A percentile compares a stretch with the other conserved stretches of the same genome.
phyloP scores from a whole-genome alignment of 2,329 filamentous ascomycete genomes.

The Apiospora rasikravindrae region DNA sequence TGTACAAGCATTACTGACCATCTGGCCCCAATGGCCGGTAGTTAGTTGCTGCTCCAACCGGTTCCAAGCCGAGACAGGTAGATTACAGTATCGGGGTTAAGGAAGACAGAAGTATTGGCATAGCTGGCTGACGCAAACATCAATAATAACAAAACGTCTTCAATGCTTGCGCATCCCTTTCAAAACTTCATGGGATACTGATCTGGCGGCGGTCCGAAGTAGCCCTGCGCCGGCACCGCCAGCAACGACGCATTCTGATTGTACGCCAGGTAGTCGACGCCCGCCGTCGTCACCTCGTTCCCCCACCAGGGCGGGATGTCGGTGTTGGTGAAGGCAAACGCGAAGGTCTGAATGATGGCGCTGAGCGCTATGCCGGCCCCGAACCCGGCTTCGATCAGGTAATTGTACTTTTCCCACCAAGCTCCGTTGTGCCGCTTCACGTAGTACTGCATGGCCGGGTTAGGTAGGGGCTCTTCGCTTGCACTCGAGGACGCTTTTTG shows the following conservation, averaged over 20 bases:
- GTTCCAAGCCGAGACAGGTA: background rate
- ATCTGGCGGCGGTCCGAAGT: conserved; percentile 21
- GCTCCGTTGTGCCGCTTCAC: conserved; percentile 40
- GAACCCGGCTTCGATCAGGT: conserved; percentile 40
- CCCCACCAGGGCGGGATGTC: conserved; percentile 51
- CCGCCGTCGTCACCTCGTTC: conserved; percentile 41
- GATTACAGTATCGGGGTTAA: background rate
- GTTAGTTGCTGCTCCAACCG: background rate
- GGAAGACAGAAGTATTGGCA: background rate
- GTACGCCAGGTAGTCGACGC: conserved; percentile 24
- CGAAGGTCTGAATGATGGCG: conserved; percentile 33
- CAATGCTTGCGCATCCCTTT: background rate
- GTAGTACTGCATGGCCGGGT: conserved; percentile 28
- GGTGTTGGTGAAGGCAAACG: conserved; percentile 33
- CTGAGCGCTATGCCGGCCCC: conserved; percentile 46
- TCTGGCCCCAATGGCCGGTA: background rate
- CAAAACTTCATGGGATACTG: conserved; percentile 20
- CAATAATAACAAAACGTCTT: background rate
- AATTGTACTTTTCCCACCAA: conserved; percentile 38
- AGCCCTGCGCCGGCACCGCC: conserved; percentile 21
- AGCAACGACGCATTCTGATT: conserved; percentile 24
- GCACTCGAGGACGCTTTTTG: background rate
- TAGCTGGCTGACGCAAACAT: background rate
- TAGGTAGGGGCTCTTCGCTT: background rate
- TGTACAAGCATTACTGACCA: background rate